Percentiles rank a stretch among this genome's conserved stretches.
phyloP scores from a whole-genome alignment of 2,329 filamentous ascomycete species.

The Paecilomyces formosus region DNA sequence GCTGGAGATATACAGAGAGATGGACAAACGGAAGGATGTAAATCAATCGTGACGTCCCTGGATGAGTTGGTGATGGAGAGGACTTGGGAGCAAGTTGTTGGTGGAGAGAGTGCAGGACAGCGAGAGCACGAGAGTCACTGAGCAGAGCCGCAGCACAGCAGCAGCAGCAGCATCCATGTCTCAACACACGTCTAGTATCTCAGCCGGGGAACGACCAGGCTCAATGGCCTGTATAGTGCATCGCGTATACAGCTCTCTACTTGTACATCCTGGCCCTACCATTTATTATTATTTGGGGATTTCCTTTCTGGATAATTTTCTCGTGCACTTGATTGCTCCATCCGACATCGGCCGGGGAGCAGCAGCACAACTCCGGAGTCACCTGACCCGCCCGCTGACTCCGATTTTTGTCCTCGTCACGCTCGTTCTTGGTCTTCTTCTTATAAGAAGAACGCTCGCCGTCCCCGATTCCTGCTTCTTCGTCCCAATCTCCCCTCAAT shows the following conservation, averaged over 20 bases:
- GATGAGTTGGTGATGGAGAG: neutral
- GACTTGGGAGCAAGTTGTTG: neutral
- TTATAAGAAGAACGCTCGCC: conserved; percentile 2
- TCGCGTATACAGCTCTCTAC: neutral
- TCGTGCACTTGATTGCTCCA: neutral
- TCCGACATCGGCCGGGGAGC: conserved; percentile 23
- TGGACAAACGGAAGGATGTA: neutral
- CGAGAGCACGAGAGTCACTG: neutral
- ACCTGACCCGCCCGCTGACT: conserved; percentile 9
- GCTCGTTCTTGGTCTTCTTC: neutral
- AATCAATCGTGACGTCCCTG: neutral
- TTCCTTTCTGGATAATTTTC: neutral
- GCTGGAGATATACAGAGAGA: neutral
- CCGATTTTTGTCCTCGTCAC: conserved; percentile 4
- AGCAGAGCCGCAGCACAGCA: neutral
- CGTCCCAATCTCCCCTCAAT: conserved; percentile 6
- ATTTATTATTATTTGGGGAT: too few species aligned
- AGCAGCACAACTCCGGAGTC: conserved; percentile 16
- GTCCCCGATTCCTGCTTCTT: conserved; percentile 6
- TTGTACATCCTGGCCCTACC: neutral
- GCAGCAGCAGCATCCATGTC: neutral
- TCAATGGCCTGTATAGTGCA: neutral
- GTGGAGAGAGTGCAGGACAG: neutral
- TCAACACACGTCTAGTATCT: neutral
- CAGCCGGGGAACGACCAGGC: neutral